phyloP scores from a whole-genome alignment of 2,329 filamentous ascomycete species.

The Pyricularia grisea region DNA sequence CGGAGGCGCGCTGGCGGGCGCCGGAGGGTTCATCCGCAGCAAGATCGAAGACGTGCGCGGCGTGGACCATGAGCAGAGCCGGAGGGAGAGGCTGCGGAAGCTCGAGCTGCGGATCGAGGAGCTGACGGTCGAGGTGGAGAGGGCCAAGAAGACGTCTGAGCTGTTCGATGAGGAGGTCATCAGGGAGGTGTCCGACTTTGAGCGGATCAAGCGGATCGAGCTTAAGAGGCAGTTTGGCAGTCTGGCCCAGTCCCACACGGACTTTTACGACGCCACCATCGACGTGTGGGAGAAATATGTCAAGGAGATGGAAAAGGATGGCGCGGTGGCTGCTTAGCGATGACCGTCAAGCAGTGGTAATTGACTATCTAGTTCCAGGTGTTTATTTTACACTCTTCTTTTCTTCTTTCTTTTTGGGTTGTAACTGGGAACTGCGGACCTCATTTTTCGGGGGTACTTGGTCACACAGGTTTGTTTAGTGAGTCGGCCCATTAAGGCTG shows the following conservation, averaged over 20 bases:
- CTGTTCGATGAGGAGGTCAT: conserved; percentile 96
- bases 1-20: conserved; percentile 54
- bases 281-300: conserved; percentile 86
- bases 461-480: neutral
- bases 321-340: conserved; percentile 18
- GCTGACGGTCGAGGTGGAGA: conserved; percentile 80
- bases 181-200: conserved; percentile 86
- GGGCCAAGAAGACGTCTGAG: conserved; percentile 76
- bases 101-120: conserved; percentile 90
- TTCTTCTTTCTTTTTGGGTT: neutral
- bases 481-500: neutral
- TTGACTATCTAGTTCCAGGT: neutral
- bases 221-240: conserved; percentile 80
- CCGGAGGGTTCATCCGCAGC: conserved; percentile 77
- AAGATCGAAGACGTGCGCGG: conserved; percentile 96
- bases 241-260: conserved; percentile 75
- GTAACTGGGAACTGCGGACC: conserved; percentile 4
- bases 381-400: neutral
- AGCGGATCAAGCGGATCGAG: conserved; percentile 90
- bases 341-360: neutral
- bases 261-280: conserved; percentile 73
- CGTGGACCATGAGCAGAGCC: conserved; percentile 88
- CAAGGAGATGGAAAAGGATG: conserved; percentile 73
- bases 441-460: neutral
- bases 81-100: conserved; percentile 79